Evolutionary conservation across 352 stramenopile species (phyloP).

Genomic region (Achlya hypogyna): DNA sequence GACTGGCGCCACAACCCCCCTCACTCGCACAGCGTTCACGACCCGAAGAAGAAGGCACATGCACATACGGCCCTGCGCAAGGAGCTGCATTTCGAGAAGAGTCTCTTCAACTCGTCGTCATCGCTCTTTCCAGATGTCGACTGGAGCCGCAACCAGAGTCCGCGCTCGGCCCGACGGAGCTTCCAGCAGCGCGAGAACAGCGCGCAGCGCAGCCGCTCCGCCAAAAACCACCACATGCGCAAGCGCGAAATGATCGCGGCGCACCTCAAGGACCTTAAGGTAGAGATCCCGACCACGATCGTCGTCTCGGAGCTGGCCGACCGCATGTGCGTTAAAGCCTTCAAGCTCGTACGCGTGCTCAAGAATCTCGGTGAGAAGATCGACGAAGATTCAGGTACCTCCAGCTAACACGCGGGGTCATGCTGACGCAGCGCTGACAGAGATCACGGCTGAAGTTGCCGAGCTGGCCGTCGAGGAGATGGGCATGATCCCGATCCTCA

Average conservation of each 20-base stretch:
- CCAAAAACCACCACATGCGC: slow-evolving; percentile 8
- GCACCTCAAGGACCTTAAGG: slow-evolving; percentile 25
- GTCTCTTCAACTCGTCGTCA: slow-evolving; percentile 56
- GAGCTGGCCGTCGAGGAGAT: slow-evolving; percentile 74
- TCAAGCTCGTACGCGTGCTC: slow-evolving; percentile 50
- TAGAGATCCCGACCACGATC: slow-evolving; percentile 68
- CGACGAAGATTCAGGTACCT: slow-evolving; percentile 45
- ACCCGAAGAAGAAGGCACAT: slow-evolving; percentile 1
- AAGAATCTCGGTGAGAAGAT: slow-evolving; percentile 62
- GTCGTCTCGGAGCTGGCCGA: slow-evolving; percentile 70
- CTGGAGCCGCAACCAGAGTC: slow-evolving; percentile 44
- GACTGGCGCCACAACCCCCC: neutral
- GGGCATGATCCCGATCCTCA: slow-evolving; percentile 78
- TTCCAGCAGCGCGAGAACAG: slow-evolving; percentile 57
- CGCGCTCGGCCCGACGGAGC: slow-evolving; percentile 30
- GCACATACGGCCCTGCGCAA: slow-evolving; percentile 17
- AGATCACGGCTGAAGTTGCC: slow-evolving; percentile 37
- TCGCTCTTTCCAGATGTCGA: slow-evolving; percentile 71
- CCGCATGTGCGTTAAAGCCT: slow-evolving; percentile 70
- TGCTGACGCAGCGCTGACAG: slow-evolving; percentile 33
- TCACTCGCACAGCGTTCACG: neutral
- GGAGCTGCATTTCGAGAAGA: slow-evolving; percentile 84
- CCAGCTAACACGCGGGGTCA: neutral
- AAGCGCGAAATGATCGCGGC: neutral
- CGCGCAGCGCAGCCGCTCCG: slow-evolving; percentile 42